A percentile compares a stretch with the other conserved stretches of the same genome.
Conservation (phyloP, 2,329 filamentous ascomycete species). For the Arthrobotrys sphaeroides region DNA sequence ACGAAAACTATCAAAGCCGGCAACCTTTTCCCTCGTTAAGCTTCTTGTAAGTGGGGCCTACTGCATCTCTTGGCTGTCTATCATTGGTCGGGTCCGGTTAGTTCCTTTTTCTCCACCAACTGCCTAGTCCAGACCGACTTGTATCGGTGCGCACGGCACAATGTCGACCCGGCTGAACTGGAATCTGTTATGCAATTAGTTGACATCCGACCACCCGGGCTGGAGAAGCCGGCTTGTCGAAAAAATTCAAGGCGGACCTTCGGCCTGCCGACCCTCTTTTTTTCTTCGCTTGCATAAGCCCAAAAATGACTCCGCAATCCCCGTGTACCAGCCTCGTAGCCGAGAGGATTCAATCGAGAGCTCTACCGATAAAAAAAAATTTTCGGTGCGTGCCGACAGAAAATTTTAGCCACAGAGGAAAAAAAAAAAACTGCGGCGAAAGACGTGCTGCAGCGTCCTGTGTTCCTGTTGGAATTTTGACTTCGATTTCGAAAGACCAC, state of each 20-base stretch:
- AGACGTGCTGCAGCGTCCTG: background rate
- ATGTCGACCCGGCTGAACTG: conserved; percentile 51
- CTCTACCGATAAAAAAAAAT: conserved; percentile 35
- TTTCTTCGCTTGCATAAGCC: conserved; percentile 41
- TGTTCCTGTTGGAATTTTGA: conserved; percentile 15
- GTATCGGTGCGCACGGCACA: conserved; percentile 54
- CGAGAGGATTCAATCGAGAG: conserved; percentile 42
- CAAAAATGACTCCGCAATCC: conserved; percentile 36
- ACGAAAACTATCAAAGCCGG: conserved; percentile 27
- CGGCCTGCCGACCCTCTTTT: conserved; percentile 50
- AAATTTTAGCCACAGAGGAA: conserved; percentile 2
- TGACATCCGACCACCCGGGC: conserved; percentile 50
- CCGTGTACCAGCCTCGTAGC: conserved; percentile 37
- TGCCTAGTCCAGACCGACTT: conserved; percentile 39
- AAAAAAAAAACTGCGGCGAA: conserved; percentile 17
- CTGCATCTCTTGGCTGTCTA: conserved; percentile 38
- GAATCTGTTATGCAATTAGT: conserved; percentile 50
- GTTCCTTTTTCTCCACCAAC: conserved; percentile 31
- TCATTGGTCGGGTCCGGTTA: conserved; percentile 37
- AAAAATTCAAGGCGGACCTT: conserved; percentile 52
- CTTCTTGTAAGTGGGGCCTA: conserved; percentile 47
- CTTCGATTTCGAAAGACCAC: conserved; percentile 25
- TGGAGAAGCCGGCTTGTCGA: conserved; percentile 31
- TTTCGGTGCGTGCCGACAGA: conserved; percentile 11
- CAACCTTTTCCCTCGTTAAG: conserved; percentile 53